Conservation (phyloP, 352 stramenopile species). For the Blastocystis sp. region DNA sequence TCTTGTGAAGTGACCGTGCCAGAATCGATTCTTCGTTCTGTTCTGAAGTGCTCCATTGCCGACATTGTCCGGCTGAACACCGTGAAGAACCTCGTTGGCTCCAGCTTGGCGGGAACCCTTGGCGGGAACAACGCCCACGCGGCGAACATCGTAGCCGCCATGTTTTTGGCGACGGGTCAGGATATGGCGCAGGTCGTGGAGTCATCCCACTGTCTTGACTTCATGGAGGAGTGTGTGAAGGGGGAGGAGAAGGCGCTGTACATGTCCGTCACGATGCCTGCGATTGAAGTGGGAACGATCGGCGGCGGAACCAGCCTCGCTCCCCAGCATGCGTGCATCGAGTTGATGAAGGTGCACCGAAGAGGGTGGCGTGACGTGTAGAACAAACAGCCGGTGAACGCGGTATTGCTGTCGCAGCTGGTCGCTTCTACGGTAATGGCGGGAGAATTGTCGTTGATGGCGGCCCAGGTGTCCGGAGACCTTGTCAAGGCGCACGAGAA, state of each 20-base stretch:
- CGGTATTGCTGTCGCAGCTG: constrained; percentile 76
- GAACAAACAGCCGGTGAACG: constrained; percentile 39
- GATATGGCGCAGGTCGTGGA: constrained; percentile 87
- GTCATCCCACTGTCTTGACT: constrained; percentile 83
- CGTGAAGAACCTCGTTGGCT: constrained; percentile 85
- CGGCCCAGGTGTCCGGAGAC: constrained; percentile 82
- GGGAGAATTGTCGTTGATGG: constrained; percentile 85
- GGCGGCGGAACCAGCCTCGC: constrained; percentile 82
- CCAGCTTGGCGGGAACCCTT: constrained; percentile 81
- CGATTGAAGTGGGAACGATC: constrained; percentile 86
- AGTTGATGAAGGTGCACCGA: constrained; percentile 76
- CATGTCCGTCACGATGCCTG: constrained; percentile 82
- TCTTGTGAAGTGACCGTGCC: constrained; percentile 82
- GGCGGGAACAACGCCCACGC: constrained; percentile 87
- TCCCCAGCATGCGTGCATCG: constrained; percentile 81
- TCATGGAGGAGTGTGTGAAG: constrained; percentile 81
- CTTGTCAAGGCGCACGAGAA: constrained; percentile 84
- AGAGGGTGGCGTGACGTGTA: not conserved
- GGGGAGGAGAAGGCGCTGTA: constrained; percentile 72
- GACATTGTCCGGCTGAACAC: constrained; percentile 82
- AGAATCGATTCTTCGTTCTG: constrained; percentile 77
- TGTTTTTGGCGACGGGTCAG: constrained; percentile 86
- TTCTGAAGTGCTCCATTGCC: constrained; percentile 82
- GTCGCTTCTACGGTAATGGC: constrained; percentile 80
- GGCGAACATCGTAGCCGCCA: constrained; percentile 84